These are phyloP conservation scores for Backusella parvicylindrica DNA, from an alignment of 192 early-diverging fungal species.

Conservation along the genomic window DNA sequence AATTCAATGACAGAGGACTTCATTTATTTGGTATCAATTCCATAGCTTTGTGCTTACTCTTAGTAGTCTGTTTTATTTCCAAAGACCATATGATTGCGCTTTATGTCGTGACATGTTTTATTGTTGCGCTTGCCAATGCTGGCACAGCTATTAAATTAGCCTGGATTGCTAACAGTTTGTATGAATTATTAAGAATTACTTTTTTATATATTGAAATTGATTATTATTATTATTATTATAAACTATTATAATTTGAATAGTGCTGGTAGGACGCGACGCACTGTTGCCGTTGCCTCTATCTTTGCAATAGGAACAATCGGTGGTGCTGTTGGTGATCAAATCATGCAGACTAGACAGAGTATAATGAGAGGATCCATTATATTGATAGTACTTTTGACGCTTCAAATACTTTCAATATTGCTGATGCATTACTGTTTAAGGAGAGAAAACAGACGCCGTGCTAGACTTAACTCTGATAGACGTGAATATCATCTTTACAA, in stretches of 20 bases:
- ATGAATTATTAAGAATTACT: neutral
- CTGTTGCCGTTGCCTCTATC: constrained; percentile 18
- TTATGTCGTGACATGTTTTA: constrained; percentile 6
- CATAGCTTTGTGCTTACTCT: neutral
- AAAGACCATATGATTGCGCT: neutral
- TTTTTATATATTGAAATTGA: too few relatives aligned
- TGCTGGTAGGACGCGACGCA: constrained; percentile 13
- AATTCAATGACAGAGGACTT: neutral
- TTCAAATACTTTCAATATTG: constrained; percentile 15
- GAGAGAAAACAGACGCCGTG: constrained; percentile 23
- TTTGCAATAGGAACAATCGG: constrained; percentile 26
- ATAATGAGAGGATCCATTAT: neutral
- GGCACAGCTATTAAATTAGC: constrained; percentile 6
- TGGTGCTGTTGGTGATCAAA: constrained; percentile 31
- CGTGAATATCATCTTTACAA: constrained; percentile 18
- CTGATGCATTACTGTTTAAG: neutral
- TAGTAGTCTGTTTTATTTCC: constrained; percentile 8
- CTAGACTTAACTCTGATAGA: constrained; percentile 1
- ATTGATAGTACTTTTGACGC: neutral
- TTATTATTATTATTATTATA: too few relatives aligned
- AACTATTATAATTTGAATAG: too few relatives aligned
- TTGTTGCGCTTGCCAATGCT: constrained; percentile 1
- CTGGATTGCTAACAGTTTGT: constrained; percentile 17
- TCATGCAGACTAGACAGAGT: neutral
- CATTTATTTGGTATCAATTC: constrained; percentile 13